A percentile compares a stretch with the other conserved stretches of the same genome.
phyloP scores from a whole-genome alignment of 169 alveolate genomes.

The Plasmodium ovale region DNA sequence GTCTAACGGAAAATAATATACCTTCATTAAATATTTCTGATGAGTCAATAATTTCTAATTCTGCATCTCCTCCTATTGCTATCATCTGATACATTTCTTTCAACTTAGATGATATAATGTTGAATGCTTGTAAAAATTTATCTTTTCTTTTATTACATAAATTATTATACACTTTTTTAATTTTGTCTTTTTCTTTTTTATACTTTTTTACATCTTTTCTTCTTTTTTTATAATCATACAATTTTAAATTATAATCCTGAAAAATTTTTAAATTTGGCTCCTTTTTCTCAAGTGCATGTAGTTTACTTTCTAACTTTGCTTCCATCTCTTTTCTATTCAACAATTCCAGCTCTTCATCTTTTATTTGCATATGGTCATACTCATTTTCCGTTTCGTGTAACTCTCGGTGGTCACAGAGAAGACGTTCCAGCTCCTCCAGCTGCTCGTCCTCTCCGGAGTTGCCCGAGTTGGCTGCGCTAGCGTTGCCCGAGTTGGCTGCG shows the following conservation, averaged over 20 bases:
- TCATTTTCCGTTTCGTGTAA: slow-evolving; percentile 54
- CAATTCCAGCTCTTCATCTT: slow-evolving; percentile 74
- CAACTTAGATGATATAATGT: slow-evolving; percentile 87
- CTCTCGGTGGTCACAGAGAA: slow-evolving; percentile 41
- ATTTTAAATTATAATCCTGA: slow-evolving; percentile 79
- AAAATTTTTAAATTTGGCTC: slow-evolving; percentile 77
- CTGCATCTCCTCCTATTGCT: slow-evolving; percentile 98
- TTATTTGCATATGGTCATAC: slow-evolving; percentile 72
- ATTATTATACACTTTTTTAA: slow-evolving; percentile 76
- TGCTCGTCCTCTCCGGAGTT: slow-evolving; percentile 13
- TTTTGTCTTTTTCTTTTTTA: slow-evolving; percentile 78
- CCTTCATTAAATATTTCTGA: slow-evolving; percentile 99
- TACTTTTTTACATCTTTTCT: slow-evolving; percentile 77
- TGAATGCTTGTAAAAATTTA: slow-evolving; percentile 89
- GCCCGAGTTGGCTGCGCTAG: too few species aligned
- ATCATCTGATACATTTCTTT: slow-evolving; percentile 93
- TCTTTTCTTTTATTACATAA: slow-evolving; percentile 81
- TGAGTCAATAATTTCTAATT: slow-evolving; percentile 96
- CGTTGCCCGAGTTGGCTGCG: too few species aligned
- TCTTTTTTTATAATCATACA: slow-evolving; percentile 78
- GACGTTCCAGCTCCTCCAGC: slow-evolving; percentile 51
- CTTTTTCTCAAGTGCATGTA: slow-evolving; percentile 69
- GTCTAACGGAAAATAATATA: slow-evolving; percentile 96
- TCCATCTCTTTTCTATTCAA: slow-evolving; percentile 80
- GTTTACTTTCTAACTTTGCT: slow-evolving; percentile 79